Percentiles rank a stretch among this genome's conserved stretches.
These are phyloP conservation scores for Fraxinus xanthoxyloides DNA, from an alignment of 305 asterid species.

Conservation along the genomic window DNA sequence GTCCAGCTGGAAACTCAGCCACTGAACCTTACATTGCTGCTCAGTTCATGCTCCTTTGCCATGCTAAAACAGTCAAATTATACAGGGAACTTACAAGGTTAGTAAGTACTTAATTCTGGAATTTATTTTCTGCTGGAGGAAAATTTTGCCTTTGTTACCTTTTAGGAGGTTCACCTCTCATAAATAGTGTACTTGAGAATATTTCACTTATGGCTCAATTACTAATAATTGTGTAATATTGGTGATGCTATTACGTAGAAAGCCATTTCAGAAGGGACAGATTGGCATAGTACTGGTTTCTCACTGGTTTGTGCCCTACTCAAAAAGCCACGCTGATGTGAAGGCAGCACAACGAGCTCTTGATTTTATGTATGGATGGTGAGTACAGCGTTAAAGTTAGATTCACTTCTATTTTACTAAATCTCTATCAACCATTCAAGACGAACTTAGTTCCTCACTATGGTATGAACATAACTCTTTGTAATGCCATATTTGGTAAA, in stretches of 20 bases:
- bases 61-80: constrained; percentile 38
- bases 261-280: constrained; percentile 43
- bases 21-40: constrained; percentile 59
- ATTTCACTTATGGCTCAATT: too few species aligned
- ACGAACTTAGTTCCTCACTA: background rate
- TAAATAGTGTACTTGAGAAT: too few species aligned
- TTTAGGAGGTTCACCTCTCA: too few species aligned
- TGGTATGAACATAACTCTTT: too few species aligned
- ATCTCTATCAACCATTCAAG: background rate
- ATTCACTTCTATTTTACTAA: background rate
- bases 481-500: background rate
- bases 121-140: too few species aligned
- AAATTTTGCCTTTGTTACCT: too few species aligned
- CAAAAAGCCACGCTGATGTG: constrained; percentile 25
- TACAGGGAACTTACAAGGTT: constrained; percentile 51
- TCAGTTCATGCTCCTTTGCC: constrained; percentile 45
- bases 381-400: background rate
- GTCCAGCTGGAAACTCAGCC: constrained; percentile 43
- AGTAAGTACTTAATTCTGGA: background rate
- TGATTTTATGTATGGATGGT: constrained; percentile 65
- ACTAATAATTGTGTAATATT: background rate
- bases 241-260: background rate
- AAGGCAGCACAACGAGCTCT: constrained; percentile 52
- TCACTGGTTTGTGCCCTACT: constrained; percentile 43
- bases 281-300: constrained; percentile 50